These are phyloP conservation scores for Annona cherimola DNA, from an alignment of 164 flowering plant genomes.

Conservation along the genomic window DNA sequence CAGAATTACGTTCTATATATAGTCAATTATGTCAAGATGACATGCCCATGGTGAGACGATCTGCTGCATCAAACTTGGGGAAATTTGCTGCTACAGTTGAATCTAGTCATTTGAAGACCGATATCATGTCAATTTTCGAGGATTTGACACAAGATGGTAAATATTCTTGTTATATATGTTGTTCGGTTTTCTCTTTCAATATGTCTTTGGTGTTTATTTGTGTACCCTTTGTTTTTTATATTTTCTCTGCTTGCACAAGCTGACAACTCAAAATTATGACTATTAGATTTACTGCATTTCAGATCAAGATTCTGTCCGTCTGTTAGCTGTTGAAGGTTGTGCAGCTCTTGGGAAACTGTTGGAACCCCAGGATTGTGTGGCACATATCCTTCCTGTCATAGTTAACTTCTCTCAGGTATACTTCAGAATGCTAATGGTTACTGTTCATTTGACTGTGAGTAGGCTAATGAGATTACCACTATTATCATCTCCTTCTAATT, in stretches of 20 bases:
- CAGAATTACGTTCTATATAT: constrained; percentile 71
- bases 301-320: constrained; percentile 98
- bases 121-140: constrained; percentile 86
- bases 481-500: not conserved
- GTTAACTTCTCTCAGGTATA: constrained; percentile 94
- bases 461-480: not conserved
- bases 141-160: constrained; percentile 96
- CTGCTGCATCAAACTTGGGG: constrained; percentile 94
- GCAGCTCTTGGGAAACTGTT: constrained; percentile 95
- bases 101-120: constrained; percentile 69
- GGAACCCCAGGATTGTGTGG: constrained; percentile 92
- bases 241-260: not conserved
- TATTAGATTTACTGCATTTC: constrained; percentile 10
- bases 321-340: constrained; percentile 98
- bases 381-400: constrained; percentile 93
- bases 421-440: not conserved
- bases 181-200: not conserved
- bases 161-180: not conserved
- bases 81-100: constrained; percentile 97
- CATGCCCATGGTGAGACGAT: constrained; percentile 98
- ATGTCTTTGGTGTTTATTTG: not conserved
- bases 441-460: not conserved
- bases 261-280: not conserved
- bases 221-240: not conserved
- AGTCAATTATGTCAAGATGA: constrained; percentile 95